Conservation (phyloP, 805 yeast genomes). For the Saccharomycopsis sp. region DNA sequence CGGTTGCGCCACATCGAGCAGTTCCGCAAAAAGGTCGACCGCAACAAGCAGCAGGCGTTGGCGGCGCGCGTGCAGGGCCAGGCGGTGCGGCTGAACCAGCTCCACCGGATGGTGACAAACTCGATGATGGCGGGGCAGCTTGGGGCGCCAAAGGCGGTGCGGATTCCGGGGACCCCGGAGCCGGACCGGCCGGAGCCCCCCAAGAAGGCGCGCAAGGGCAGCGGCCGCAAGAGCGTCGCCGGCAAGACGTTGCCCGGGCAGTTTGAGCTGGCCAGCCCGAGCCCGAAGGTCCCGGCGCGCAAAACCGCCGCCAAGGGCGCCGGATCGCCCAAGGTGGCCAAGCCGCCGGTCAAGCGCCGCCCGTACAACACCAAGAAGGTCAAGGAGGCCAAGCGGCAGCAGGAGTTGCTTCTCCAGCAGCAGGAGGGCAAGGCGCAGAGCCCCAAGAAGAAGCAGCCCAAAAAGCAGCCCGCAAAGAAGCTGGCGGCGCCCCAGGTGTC, state of each 20-base stretch:
- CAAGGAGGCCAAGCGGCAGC: slow-evolving; percentile 5
- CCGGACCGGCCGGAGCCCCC: neutral
- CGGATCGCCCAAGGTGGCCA: slow-evolving; percentile 14
- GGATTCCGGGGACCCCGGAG: slow-evolving; percentile 17
- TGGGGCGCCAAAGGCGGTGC: slow-evolving; percentile 19
- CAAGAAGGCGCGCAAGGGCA: neutral
- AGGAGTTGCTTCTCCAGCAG: neutral
- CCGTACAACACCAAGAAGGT: slow-evolving; percentile 16
- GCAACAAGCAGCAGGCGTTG: slow-evolving; percentile 39
- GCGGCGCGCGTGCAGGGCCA: slow-evolving; percentile 24
- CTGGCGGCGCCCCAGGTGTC: slow-evolving; percentile 59
- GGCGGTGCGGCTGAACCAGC: slow-evolving; percentile 1
- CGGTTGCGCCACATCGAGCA: slow-evolving; percentile 85
- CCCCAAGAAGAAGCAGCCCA: neutral
- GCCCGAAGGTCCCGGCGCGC: neutral
- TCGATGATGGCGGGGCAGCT: slow-evolving; percentile 13
- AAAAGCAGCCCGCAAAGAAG: neutral
- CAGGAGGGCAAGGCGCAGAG: neutral
- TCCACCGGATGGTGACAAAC: slow-evolving; percentile 9
- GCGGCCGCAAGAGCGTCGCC: slow-evolving; percentile 23
- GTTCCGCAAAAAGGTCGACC: slow-evolving; percentile 61
- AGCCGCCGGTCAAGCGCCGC: slow-evolving; percentile 15
- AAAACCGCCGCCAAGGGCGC: slow-evolving; percentile 2
- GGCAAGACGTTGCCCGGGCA: slow-evolving; percentile 29
- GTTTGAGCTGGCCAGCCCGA: slow-evolving; percentile 13